Percentiles rank a stretch among this genome's conserved stretches.
Conservation (phyloP, 352 stramenopile genomes). For the Pseudoperonospora humuli region DNA sequence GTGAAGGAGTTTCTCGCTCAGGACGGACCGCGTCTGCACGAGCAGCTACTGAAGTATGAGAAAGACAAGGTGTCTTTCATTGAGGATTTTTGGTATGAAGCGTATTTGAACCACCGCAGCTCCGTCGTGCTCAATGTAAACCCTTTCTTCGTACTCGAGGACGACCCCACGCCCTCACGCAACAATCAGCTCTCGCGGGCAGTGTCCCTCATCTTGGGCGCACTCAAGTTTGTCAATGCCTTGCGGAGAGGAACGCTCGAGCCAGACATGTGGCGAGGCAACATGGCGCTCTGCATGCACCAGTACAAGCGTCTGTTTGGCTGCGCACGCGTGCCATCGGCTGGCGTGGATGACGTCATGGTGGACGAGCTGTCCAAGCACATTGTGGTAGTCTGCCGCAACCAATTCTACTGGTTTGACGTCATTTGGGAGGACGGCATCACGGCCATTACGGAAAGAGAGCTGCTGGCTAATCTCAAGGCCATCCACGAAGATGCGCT, state of each 20-base stretch:
- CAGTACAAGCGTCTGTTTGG: constrained; percentile 92
- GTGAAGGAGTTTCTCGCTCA: constrained; percentile 53
- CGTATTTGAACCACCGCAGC: constrained; percentile 89
- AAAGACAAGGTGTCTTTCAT: constrained; percentile 76
- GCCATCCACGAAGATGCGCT: constrained; percentile 85
- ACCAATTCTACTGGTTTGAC: constrained; percentile 95
- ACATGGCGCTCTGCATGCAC: constrained; percentile 91
- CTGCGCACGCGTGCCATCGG: constrained; percentile 76
- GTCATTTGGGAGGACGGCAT: constrained; percentile 82
- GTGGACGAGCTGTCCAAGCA: constrained; percentile 84
- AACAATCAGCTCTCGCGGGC: constrained; percentile 89
- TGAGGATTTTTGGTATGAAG: constrained; percentile 94
- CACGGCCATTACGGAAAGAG: constrained; percentile 85
- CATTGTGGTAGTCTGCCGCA: constrained; percentile 89
- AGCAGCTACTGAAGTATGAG: constrained; percentile 62
- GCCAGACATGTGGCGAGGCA: constrained; percentile 86
- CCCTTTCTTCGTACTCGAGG: constrained; percentile 93
- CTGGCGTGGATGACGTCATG: constrained; percentile 62
- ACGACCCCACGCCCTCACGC: constrained; percentile 77
- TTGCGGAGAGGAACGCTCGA: constrained; percentile 86
- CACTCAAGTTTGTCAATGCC: constrained; percentile 89
- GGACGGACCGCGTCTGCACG: constrained; percentile 69
- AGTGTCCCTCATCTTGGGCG: constrained; percentile 85
- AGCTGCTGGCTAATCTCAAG: constrained; percentile 88
- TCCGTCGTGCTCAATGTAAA: constrained; percentile 95